These are phyloP conservation scores for Brassica nigra DNA, from an alignment of 345 rosid genomes.

Conservation along the genomic window DNA sequence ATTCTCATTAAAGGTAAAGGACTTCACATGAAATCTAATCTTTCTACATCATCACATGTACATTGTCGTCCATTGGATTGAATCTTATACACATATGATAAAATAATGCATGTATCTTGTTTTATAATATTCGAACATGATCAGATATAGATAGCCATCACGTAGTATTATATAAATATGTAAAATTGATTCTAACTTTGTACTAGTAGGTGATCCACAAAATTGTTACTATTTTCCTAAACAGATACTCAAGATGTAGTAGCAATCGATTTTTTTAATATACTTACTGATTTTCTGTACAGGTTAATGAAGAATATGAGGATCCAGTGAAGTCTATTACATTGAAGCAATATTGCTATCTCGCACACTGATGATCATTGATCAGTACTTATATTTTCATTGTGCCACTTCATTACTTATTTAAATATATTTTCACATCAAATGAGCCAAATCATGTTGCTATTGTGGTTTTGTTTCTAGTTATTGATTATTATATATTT, in stretches of 20 bases:
- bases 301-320: no score
- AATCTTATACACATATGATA: not conserved
- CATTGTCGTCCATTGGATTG: conserved; percentile 27
- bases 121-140: no score
- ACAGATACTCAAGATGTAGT: no score
- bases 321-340: no score
- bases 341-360: no score
- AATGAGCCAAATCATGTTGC: not conserved
- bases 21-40: conserved; percentile 70
- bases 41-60: conserved; percentile 54
- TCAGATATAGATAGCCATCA: no score
- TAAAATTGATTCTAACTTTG: no score
- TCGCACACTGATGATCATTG: not conserved
- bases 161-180: no score
- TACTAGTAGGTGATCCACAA: no score
- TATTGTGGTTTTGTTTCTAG: not conserved
- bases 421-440: not conserved
- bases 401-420: not conserved
- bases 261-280: no score
- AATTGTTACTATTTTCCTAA: no score
- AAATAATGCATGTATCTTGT: not conserved
- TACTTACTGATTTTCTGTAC: no score
- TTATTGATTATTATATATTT: not conserved
- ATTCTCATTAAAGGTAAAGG: conserved; percentile 26
- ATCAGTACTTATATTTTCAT: not conserved